Base-by-base conservation (phyloP, 2,329 filamentous ascomycete species). In the Neofusicoccum sp. region DNA sequence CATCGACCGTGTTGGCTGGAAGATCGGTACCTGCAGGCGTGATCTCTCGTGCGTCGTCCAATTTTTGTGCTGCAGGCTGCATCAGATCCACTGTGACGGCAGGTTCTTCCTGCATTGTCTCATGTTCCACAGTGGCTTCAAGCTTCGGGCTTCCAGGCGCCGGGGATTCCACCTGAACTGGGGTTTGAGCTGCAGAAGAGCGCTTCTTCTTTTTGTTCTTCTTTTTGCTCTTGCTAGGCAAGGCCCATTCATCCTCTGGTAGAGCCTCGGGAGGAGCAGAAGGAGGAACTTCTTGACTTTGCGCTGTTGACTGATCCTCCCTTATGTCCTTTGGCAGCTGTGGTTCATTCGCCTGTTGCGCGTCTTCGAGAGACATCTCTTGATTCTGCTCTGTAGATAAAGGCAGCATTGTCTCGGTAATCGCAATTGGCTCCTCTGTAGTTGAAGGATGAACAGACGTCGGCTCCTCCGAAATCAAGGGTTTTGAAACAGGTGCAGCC, bases 181-280 rank as follows among this genome's bases (percentile, higher is more conserved):
- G 59, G 59, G 47, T 8, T 65, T 66, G 6, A 68, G 64, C 7
- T 63, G 64, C 6, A 67, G 61, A 3, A 67, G 66, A 7, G 64
- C 45, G 48, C 22, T 63, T 75, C 68, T 74, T 74, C 64, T 74
- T 74, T 66, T 74, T 74, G 14, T 64, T 67, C 62, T 73, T 73
- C 64, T 73, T 74, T n/a, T 65, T 64, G 56, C 71, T 74, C 8
- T 67, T 61, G 8, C 63, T 60, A 36, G 54, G 29, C 28, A 61
- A 48, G 11, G 62, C n/a, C 9, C 66, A 64, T 14, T 67, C 64
- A 33, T 70, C 66, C 3, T 37, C 64, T 8, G 56, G 43, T 22
- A 48, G 56, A 29, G 36, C 56, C 37, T 56, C 39, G 22, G 22
- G 22, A 5, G n/a, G n/a, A n/a, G 28, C 12, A 9, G 52, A 6